Evolutionary conservation across 176 grass and related monocot species (phyloP), one percentile per base, ranked within the genome.

Genomic region (Zea luxurians): DNA sequence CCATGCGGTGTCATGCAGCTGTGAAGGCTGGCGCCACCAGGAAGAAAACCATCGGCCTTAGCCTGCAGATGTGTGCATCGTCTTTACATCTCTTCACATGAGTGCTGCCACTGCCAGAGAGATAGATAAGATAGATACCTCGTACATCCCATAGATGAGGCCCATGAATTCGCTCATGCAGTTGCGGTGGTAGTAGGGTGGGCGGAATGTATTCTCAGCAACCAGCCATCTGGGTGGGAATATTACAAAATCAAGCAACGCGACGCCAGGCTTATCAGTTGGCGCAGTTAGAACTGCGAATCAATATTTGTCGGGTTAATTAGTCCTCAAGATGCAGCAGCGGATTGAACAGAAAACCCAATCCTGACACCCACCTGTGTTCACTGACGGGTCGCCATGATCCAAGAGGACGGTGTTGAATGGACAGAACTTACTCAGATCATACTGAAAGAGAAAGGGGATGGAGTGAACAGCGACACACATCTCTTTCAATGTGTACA

Each of bases 111-210:
- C 27, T 27, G 27, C 27, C 27, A 27, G 27, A 27, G 27, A 27
- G 27, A 27, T 27, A 27, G 27, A 27, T 27, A 27, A 27, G 27
- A 27, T 27, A 27, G 27, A 27, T 27, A 97, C 91, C 89, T 98
- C 91, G 6, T 98, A 98, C 34, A 76, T 44, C 38, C 95, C 95
- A 12, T 87, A 77, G 18, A 98, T 94, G 15, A 94, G 74, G 21
- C 91, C 95, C 95, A 94, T 98, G 68, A 92, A 98, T 75, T 98
- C 89, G 13, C 81, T 98, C 95, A 94, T 98, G 84, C 92, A 98
- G 78, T 98, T 98, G 40, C 91, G 87, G 15, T 98, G 95, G 48
- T 94, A 98, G 74, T 98, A 92, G 2, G 95, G 95, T 46, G 95
- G 95, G 0, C 91, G 77, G 78, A 98, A 98, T 12, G 95, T 98